Evolutionary conservation across 768 basidiomycete species (phyloP).

Genomic region (Tephrocybe sp.): DNA sequence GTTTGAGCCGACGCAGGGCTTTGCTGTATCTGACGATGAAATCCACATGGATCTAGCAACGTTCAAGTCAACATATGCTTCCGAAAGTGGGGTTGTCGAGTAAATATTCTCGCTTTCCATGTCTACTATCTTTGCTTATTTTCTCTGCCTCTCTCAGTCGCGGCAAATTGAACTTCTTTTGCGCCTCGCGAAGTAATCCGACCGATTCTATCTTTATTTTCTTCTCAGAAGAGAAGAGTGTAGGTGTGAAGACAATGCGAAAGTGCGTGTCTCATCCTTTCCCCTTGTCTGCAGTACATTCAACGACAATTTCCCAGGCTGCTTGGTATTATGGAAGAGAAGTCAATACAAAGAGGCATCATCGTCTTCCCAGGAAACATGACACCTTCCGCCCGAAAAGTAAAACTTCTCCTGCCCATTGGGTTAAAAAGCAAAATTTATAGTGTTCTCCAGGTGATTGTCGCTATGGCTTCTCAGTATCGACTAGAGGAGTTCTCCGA

Average conservation of each 20-base stretch:
- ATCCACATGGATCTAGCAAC: slow-evolving; percentile 80
- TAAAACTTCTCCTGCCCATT: slow-evolving; percentile 29
- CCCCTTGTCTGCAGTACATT: slow-evolving; percentile 1
- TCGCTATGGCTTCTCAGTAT: slow-evolving; percentile 83
- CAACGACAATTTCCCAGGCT: slow-evolving; percentile 48
- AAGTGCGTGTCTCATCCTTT: slow-evolving; percentile 56
- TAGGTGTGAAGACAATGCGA: slow-evolving; percentile 96
- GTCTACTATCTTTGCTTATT: slow-evolving; percentile 5
- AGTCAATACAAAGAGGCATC: slow-evolving; percentile 85
- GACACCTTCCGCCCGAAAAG: slow-evolving; percentile 96
- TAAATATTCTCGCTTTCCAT: slow-evolving; percentile 42
- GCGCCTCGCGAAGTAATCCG: slow-evolving; percentile 63
- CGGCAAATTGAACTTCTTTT: slow-evolving; percentile 86
- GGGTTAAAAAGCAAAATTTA: slow-evolving; percentile 11
- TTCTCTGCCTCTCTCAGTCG: slow-evolving; percentile 52
- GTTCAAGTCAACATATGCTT: slow-evolving; percentile 75
- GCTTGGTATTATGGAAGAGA: slow-evolving; percentile 86
- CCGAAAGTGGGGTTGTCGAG: slow-evolving; percentile 78
- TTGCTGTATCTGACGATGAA: slow-evolving; percentile 92
- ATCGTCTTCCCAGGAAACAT: slow-evolving; percentile 95
- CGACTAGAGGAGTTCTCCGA: slow-evolving; percentile 95
- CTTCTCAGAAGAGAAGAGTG: slow-evolving; percentile 94
- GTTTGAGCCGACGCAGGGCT: slow-evolving; percentile 59
- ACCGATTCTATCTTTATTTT: slow-evolving; percentile 87
- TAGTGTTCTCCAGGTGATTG: slow-evolving; percentile 66